Base-by-base conservation (phyloP, 345 rosid species). In the Populus nigra region DNA sequence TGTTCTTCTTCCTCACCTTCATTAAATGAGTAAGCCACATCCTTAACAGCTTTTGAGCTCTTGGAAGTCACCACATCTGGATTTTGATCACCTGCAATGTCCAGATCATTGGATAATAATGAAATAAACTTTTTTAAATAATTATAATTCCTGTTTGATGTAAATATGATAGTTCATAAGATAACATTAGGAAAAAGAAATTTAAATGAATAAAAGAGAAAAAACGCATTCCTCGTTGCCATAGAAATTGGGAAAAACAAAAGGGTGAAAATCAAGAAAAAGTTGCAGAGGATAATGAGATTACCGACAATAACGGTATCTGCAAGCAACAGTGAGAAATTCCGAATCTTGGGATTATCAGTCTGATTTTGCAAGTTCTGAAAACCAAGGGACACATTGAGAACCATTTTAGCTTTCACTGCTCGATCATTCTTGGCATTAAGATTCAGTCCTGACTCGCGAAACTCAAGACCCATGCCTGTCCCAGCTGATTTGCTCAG, bases 401-500 rank as follows among this genome's bases (percentile, higher is more conserved):
- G 92, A 27, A 88, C 88, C 98, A 92, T 92, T 39, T 82, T 74
- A n/a, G 88, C 80, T 78, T 84, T 91, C 71, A 92, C 82, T 36
- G 85, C 59, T 29, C 88, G 88, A 49, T 92, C 94, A 77, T 94
- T 94, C 88, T 90, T 94, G 50, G 89, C 89, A 88, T 92, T 92
- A 41, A 94, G 87, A 81, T 80, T 88, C 70, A 92, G 82, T 13
- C 97, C 96, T 0, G 92, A 90, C 87, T 94, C 97, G 22, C 97
- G 90, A 77, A 92, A 92, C 83, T 92, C 98, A 71, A 94, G 98
- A 74, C 97, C 98, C 12, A 94, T 91, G 72, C 98, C 94, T 7
- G 98, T 94, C 81, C 97, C 98, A 39, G 97, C 97, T 76, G 96
- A 86, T 88, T 88, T 94, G 31, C 97, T 94, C 76, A 94, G 71